Percentiles rank a stretch among this genome's conserved stretches.
Conservation (phyloP, 176 grass and related monocot species). For the Raddia distichophylla region DNA sequence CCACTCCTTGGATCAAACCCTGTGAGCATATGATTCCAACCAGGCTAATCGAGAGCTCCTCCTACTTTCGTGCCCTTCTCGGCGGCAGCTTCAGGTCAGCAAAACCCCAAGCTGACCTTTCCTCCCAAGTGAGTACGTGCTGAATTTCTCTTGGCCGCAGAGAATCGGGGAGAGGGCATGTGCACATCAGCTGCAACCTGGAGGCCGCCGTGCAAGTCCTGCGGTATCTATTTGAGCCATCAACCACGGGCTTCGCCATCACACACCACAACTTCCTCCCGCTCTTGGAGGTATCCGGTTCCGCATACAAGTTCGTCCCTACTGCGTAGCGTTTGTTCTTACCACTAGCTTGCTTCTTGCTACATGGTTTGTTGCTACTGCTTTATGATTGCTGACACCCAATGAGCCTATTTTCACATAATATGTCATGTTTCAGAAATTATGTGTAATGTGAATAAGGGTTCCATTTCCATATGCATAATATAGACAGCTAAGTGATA, state of each 20-base stretch:
- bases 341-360: not conserved
- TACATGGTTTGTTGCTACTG: not conserved
- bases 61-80: constrained; percentile 72
- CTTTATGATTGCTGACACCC: not conserved
- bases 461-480: not conserved
- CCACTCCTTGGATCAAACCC: not conserved
- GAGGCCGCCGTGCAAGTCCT: constrained; percentile 45
- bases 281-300: constrained; percentile 44
- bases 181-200: constrained; percentile 53
- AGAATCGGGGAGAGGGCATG: constrained; percentile 47
- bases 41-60: constrained; percentile 62
- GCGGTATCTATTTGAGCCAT: constrained; percentile 47
- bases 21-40: not conserved
- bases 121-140: not conserved
- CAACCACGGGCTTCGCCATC: constrained; percentile 28
- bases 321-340: not conserved
- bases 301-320: not conserved
- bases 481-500: too few relatives aligned
- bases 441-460: not conserved
- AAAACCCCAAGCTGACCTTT: not conserved
- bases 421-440: not conserved
- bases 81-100: constrained; percentile 70
- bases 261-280: constrained; percentile 52
- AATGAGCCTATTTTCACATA: not conserved
- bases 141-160: constrained; percentile 38